Conservation (phyloP, 495 filamentous ascomycete genomes). For the Xylaria cubensis region DNA sequence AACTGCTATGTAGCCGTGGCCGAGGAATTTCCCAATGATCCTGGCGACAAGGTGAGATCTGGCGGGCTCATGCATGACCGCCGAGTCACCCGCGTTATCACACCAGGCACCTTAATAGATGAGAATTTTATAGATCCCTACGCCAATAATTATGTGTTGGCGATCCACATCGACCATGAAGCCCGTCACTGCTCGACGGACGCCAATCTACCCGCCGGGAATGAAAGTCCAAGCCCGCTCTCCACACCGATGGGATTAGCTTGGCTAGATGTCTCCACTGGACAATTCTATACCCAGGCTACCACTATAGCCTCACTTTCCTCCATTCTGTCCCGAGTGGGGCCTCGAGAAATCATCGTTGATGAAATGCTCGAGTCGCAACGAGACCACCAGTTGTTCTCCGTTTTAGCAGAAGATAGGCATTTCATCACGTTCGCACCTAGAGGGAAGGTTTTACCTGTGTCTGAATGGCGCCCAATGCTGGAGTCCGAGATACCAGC, state of each 20-base stretch:
- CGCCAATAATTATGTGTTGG: slow-evolving; percentile 89
- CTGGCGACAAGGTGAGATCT: slow-evolving; percentile 68
- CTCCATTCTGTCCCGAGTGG: slow-evolving; percentile 80
- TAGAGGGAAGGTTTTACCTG: slow-evolving; percentile 53
- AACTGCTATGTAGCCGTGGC: slow-evolving; percentile 90
- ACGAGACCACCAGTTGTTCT: slow-evolving; percentile 49
- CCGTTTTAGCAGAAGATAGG: slow-evolving; percentile 60
- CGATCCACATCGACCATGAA: slow-evolving; percentile 61
- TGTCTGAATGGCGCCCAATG: slow-evolving; percentile 76
- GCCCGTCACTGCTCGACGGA: slow-evolving; percentile 18
- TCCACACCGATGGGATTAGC: slow-evolving; percentile 74
- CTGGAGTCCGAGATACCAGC: slow-evolving; percentile 70
- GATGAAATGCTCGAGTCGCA: slow-evolving; percentile 64
- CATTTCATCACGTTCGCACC: slow-evolving; percentile 64
- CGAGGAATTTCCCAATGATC: slow-evolving; percentile 82
- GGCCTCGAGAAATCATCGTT: slow-evolving; percentile 84
- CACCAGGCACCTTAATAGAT: slow-evolving; percentile 93
- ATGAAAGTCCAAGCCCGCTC: slow-evolving; percentile 22
- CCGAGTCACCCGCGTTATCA: slow-evolving; percentile 83
- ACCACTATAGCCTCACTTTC: slow-evolving; percentile 74
- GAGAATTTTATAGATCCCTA: slow-evolving; percentile 95
- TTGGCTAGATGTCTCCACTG: slow-evolving; percentile 95
- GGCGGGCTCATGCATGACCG: slow-evolving; percentile 84
- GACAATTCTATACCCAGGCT: slow-evolving; percentile 87
- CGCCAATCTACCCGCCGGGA: not conserved